These are phyloP conservation scores for Pseudotulostoma volvatum DNA, from an alignment of 495 filamentous ascomycete species.

Conservation along the genomic window DNA sequence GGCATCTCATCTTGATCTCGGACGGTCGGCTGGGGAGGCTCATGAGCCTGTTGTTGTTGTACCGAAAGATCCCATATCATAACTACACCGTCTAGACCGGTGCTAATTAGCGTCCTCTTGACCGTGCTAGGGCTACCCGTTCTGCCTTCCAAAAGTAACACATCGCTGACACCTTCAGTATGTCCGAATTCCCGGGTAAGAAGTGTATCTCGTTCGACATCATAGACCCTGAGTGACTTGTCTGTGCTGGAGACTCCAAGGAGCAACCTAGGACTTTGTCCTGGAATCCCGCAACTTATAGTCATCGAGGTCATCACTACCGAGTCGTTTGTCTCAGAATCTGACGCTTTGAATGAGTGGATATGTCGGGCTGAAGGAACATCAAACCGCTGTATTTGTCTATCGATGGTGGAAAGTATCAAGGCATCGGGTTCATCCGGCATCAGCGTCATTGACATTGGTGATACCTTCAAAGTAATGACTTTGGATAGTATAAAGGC, in stretches of 20 bases:
- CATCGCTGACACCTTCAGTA: constrained; percentile 75
- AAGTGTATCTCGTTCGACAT: constrained; percentile 55
- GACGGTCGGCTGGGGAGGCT: constrained; percentile 9
- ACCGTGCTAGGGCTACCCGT: constrained; percentile 24
- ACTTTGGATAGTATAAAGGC: constrained; percentile 62
- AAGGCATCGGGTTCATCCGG: constrained; percentile 43
- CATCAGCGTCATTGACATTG: constrained; percentile 60
- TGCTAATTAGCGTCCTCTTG: constrained; percentile 46
- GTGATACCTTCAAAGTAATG: constrained; percentile 71
- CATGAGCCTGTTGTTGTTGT: constrained; percentile 21
- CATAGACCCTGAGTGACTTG: constrained; percentile 85
- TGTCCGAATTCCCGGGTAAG: constrained; percentile 86
- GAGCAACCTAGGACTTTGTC: constrained; percentile 38
- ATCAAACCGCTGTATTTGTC: constrained; percentile 63
- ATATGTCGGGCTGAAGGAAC: constrained; percentile 51
- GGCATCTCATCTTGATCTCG: constrained; percentile 29
- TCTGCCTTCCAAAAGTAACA: constrained; percentile 46
- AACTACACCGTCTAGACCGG: constrained; percentile 68
- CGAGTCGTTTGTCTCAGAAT: constrained; percentile 60
- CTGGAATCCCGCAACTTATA: constrained; percentile 24
- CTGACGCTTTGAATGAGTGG: constrained; percentile 62
- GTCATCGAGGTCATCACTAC: constrained; percentile 68
- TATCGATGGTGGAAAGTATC: constrained; percentile 66
- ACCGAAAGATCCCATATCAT: constrained; percentile 64
- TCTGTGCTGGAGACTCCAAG: constrained; percentile 80